Percentiles rank a stretch among this genome's conserved stretches.
Evolutionary conservation across 768 basidiomycete species (phyloP).

Genomic region (Cubamyces lactineus): DNA sequence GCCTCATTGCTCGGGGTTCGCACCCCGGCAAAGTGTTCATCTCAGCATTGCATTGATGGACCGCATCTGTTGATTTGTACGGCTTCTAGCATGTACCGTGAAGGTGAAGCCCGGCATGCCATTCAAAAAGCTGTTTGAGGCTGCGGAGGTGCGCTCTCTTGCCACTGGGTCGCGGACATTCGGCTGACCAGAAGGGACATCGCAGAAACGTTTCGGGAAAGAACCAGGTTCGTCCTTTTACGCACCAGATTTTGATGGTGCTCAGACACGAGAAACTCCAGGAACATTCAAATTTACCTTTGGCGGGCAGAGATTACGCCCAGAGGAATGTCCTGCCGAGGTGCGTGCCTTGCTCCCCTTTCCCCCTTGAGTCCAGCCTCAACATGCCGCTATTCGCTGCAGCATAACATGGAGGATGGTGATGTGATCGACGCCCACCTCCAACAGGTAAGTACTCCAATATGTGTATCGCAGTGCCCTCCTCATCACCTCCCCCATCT

Average conservation of each 20-base stretch:
- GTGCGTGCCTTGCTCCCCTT: constrained; percentile 38
- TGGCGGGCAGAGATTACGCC: constrained; percentile 53
- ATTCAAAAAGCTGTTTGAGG: constrained; percentile 70
- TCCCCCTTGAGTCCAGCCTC: constrained; percentile 9
- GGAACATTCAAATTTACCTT: constrained; percentile 67
- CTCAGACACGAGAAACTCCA: constrained; percentile 28
- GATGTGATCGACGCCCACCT: constrained; percentile 65
- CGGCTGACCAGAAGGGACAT: neutral
- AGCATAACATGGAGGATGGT: constrained; percentile 64
- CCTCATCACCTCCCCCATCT: neutral
- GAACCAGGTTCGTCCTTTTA: constrained; percentile 47
- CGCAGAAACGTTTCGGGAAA: constrained; percentile 61
- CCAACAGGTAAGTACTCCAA: constrained; percentile 50
- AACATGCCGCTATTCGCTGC: neutral
- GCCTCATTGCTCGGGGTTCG: constrained; percentile 6
- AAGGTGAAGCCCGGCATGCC: constrained; percentile 67
- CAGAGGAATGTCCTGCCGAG: constrained; percentile 55
- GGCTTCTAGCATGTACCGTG: constrained; percentile 57
- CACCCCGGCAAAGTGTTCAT: neutral
- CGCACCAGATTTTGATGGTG: too few relatives aligned
- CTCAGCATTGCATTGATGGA: neutral
- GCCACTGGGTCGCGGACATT: neutral
- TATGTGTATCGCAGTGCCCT: neutral
- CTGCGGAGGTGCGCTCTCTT: constrained; percentile 57
- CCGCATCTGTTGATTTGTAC: neutral